These are phyloP conservation scores for Aureobasidium musti DNA, from an alignment of 2,329 filamentous ascomycete genomes.

Conservation along the genomic window DNA sequence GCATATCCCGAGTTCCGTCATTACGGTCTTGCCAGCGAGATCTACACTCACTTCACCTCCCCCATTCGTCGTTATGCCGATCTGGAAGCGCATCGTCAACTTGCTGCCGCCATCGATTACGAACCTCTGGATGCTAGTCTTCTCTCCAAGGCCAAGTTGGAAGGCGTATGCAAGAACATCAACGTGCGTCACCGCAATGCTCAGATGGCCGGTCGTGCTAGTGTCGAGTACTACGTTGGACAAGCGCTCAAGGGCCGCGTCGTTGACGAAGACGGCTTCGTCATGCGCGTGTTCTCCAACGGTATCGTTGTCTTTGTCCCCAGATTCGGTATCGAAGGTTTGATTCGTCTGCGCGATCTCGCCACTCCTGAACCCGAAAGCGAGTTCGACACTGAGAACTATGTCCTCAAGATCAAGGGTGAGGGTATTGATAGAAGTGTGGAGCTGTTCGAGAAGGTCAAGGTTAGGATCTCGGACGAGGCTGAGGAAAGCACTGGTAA, in stretches of 20 bases:
- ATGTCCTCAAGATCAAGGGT: conserved; percentile 65
- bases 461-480: conserved; percentile 84
- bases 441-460: conserved; percentile 89
- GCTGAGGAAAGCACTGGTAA: conserved; percentile 96
- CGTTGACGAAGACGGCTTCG: conserved; percentile 84
- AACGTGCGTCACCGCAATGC: conserved; percentile 97
- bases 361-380: conserved; percentile 74
- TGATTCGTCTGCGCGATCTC: conserved; percentile 84
- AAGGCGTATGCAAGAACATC: conserved; percentile 97
- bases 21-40: conserved; percentile 93
- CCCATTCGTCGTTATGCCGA: conserved; percentile 98
- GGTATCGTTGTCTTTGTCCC: conserved; percentile 97
- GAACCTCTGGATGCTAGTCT: conserved; percentile 79
- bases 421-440: conserved; percentile 54
- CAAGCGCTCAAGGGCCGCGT: conserved; percentile 82
- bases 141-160: conserved; percentile 79
- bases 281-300: conserved; percentile 97
- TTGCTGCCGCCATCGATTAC: conserved; percentile 93
- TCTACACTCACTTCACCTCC: conserved; percentile 98
- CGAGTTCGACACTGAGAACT: conserved; percentile 82
- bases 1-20: conserved; percentile 93
- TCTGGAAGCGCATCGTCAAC: conserved; percentile 87
- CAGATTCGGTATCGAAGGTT: conserved; percentile 88
- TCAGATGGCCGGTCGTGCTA: conserved; percentile 89
- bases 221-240: conserved; percentile 96